Conservation (phyloP, 2,329 filamentous ascomycete genomes). For the Pyrenophora tritici-repentis region DNA sequence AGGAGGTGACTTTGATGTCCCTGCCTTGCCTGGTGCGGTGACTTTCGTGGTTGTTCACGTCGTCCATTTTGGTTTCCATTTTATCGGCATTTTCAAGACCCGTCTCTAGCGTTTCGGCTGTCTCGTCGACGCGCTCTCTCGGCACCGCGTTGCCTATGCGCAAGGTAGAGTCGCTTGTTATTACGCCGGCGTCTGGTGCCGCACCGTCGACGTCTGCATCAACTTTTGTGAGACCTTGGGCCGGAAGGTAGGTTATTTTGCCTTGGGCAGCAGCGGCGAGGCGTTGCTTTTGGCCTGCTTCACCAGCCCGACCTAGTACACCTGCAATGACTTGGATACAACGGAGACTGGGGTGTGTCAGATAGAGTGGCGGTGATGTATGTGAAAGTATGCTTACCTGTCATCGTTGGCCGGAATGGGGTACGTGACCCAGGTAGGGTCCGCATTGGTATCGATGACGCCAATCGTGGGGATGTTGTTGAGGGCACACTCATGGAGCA, state of each 20-base stretch:
- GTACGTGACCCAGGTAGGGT: conserved; percentile 94
- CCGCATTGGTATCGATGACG: conserved; percentile 88
- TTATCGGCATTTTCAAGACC: conserved; percentile 23
- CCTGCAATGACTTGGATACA: conserved; percentile 81
- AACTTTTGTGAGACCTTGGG: conserved; percentile 26
- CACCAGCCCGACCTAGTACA: conserved; percentile 80
- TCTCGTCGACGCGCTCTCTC: conserved; percentile 2
- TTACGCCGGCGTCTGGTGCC: background rate
- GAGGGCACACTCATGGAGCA: conserved; percentile 88
- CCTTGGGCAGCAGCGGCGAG: conserved; percentile 66
- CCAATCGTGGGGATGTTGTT: conserved; percentile 93
- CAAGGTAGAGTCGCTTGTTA: background rate
- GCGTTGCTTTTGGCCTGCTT: conserved; percentile 73
- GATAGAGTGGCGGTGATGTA: background rate
- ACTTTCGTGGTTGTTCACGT: conserved; percentile 27
- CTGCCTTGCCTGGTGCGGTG: conserved; percentile 31
- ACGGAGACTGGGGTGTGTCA: conserved; percentile 66
- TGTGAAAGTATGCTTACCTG: conserved; percentile 60
- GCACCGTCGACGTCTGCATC: conserved; percentile 19
- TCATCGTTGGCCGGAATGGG: conserved; percentile 97
- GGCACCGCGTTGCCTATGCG: conserved; percentile 4
- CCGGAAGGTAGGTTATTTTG: conserved; percentile 61
- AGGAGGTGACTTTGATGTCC: conserved; percentile 25
- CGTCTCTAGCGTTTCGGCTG: background rate
- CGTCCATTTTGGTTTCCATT: conserved; percentile 30